Base-by-base conservation (phyloP, 768 basidiomycete species). In the Trametes gibbosa region DNA sequence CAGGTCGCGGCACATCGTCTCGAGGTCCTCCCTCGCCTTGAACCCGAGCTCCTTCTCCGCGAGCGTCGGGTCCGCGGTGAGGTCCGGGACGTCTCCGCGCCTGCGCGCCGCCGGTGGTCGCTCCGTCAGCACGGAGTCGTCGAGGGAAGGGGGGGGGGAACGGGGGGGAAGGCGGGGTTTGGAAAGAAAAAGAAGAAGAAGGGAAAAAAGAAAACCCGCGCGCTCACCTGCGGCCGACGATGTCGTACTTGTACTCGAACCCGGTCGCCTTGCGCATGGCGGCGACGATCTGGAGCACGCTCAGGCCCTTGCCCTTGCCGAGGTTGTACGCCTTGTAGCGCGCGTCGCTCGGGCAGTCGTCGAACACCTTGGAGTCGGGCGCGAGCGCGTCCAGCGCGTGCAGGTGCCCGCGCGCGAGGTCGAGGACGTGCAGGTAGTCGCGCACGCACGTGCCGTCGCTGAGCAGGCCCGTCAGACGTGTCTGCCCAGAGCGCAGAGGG, bases 391-490 rank as follows among this genome's bases (percentile, higher is more conserved):
- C 89, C 40, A 98, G 80, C 1, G 97, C 93, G 49, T 94, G 83
- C 50, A 96, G 79, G 74, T 99, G 97, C 1, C 97, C 97, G 16
- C 85, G 79, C n/a, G 97, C 93, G 47, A 99, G 81, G 73, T 99
- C 97, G 70, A 98, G 84, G 61, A 99, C 84, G 67, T 95, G 93
- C 13, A 95, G 78, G 72, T 95, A 95, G 74, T 98, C 95, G 42
- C 95, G 88, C n/a, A 98, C 92, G 68, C 96, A 99, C 8, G 96
- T 98, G 9, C 96, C 96, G 69, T 98, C 96, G 37, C 91, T 49
- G 34, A 23, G 37, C 16, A 7, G 12, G 21, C 14, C 12, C 2
- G 21, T 7, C 34, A 23, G 47, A 48, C 39, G 50, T n/a, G n/a
- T n/a, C n/a, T n/a, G n/a, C n/a, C n/a, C n/a, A n/a, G n/a, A n/a